phyloP scores from a whole-genome alignment of 179 eudicot genomes.

The Spergularia azorica region DNA sequence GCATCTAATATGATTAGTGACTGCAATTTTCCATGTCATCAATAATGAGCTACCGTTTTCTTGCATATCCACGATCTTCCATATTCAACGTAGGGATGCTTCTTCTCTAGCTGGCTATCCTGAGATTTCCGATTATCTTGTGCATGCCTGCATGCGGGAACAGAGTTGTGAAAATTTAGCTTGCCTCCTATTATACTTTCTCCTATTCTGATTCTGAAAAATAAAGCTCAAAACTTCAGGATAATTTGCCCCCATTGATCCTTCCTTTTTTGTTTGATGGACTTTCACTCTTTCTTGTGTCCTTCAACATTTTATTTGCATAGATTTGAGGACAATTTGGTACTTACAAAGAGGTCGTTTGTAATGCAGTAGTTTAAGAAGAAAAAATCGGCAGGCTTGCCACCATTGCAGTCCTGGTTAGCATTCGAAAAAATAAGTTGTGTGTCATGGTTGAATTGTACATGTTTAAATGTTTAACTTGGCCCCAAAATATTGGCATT shows the following conservation, averaged over 20 bases:
- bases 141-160: neutral
- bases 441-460: too few species aligned
- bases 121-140: neutral
- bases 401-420: neutral
- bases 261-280: too few species aligned
- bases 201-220: too few species aligned
- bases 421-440: too few species aligned
- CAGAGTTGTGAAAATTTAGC: neutral
- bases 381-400: neutral
- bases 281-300: neutral
- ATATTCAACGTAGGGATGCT: neutral
- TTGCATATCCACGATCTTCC: neutral
- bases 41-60: slow-evolving; percentile 5
- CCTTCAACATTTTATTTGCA: neutral
- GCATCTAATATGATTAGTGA: slow-evolving; percentile 13
- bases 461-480: too few species aligned
- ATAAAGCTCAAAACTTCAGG: neutral
- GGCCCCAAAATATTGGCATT: too few species aligned
- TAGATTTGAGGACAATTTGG: neutral
- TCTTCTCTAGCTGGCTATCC: neutral
- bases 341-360: neutral
- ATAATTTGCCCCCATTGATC: neutral
- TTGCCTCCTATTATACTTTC: neutral
- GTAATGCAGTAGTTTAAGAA: neutral
- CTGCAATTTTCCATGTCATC: slow-evolving; percentile 10